These are phyloP conservation scores for Diaporthe ilicicola DNA, from an alignment of 2,329 filamentous ascomycete species.

Conservation along the genomic window DNA sequence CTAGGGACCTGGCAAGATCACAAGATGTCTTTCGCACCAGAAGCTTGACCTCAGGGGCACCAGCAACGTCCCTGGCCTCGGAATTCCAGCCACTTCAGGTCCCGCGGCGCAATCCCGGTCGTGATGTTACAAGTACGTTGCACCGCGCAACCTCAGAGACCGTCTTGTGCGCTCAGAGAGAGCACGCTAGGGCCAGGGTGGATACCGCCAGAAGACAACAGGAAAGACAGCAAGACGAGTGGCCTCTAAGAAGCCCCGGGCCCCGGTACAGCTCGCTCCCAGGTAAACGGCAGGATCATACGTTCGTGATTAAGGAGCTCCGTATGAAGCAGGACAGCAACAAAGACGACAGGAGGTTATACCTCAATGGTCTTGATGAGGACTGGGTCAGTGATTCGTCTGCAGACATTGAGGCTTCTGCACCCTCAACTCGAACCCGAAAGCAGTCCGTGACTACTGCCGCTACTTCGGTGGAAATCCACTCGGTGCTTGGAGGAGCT, in stretches of 20 bases:
- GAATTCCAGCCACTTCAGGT: slow-evolving; percentile 24
- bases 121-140: slow-evolving; percentile 28
- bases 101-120: slow-evolving; percentile 26
- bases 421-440: slow-evolving; percentile 44
- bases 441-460: slow-evolving; percentile 47
- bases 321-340: slow-evolving; percentile 17
- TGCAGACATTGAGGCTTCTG: slow-evolving; percentile 39
- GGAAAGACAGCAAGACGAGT: slow-evolving; percentile 3
- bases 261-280: slow-evolving; percentile 10
- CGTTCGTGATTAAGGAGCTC: background rate
- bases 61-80: slow-evolving; percentile 46
- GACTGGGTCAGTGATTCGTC: slow-evolving; percentile 43
- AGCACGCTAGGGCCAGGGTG: slow-evolving; percentile 18
- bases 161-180: slow-evolving; percentile 23
- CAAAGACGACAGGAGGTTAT: slow-evolving; percentile 15
- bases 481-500: slow-evolving; percentile 25
- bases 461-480: slow-evolving; percentile 47
- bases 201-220: slow-evolving; percentile 10
- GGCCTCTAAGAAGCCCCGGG: slow-evolving; percentile 12
- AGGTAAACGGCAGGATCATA: slow-evolving; percentile 1
- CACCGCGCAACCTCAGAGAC: slow-evolving; percentile 28
- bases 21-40: slow-evolving; percentile 56
- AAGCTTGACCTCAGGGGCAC: slow-evolving; percentile 62
- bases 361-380: slow-evolving; percentile 29
- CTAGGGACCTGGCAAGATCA: slow-evolving; percentile 60